phyloP scores from a whole-genome alignment of 228 moss, liverwort and hornwort genomes.

The Sphagnum fallax region DNA sequence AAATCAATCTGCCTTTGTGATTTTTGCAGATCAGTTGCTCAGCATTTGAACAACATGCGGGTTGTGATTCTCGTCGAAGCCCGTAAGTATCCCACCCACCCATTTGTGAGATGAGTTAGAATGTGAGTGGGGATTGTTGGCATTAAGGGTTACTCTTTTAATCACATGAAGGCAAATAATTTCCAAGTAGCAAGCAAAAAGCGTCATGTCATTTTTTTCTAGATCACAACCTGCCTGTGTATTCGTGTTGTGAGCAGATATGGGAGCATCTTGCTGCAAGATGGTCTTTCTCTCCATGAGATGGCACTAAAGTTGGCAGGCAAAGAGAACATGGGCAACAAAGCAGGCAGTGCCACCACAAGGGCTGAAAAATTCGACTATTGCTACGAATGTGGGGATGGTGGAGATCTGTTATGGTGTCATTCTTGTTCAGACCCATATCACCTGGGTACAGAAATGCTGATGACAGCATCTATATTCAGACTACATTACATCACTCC shows the following conservation, averaged over 20 bases:
- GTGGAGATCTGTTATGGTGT: constrained; percentile 65
- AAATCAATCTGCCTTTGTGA: neutral
- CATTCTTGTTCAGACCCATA: constrained; percentile 56
- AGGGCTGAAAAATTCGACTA: constrained; percentile 42
- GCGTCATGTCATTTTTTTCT: no score
- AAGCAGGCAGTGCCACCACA: constrained; percentile 13
- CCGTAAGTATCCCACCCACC: constrained; percentile 53
- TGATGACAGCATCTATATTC: no score
- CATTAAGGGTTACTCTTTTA: no score
- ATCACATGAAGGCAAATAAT: no score
- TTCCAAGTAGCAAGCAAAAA: no score
- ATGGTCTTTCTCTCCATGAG: constrained; percentile 73
- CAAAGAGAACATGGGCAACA: constrained; percentile 44
- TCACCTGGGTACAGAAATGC: constrained; percentile 30
- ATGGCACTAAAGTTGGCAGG: constrained; percentile 22
- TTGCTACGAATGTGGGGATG: constrained; percentile 78
- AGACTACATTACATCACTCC: no score
- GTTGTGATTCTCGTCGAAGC: constrained; percentile 82
- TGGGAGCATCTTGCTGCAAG: constrained; percentile 66
- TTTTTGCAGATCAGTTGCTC: constrained; percentile 76
- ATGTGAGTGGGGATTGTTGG: no score
- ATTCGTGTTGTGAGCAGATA: constrained; percentile 31
- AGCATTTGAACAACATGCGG: constrained; percentile 93
- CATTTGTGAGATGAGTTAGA: neutral
- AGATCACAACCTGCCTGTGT: no score